These are phyloP conservation scores for Aspergillus funiculosus DNA, from an alignment of 495 filamentous ascomycete genomes.

Conservation along the genomic window DNA sequence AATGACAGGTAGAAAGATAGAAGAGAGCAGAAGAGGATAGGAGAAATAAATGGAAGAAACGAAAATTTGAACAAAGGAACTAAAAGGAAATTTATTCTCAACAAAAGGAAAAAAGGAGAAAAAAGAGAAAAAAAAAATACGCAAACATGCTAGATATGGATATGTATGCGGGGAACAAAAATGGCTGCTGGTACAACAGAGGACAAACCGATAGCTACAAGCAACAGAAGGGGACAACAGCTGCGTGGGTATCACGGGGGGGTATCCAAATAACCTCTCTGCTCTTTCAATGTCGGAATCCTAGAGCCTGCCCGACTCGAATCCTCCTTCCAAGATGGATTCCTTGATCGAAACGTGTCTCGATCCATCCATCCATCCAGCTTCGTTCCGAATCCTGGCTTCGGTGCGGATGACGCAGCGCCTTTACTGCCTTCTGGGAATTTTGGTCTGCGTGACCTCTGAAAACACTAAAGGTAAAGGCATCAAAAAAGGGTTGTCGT, in stretches of 20 bases:
- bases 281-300: constrained; percentile 29
- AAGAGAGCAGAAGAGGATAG: constrained; percentile 13
- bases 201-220: constrained; percentile 34
- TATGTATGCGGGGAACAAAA: constrained; percentile 22
- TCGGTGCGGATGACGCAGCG: constrained; percentile 6
- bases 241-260: constrained; percentile 43
- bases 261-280: constrained; percentile 42
- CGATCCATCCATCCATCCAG: constrained; percentile 16
- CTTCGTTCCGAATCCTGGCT: constrained; percentile 10
- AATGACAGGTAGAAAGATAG: constrained; percentile 33
- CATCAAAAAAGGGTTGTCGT: constrained; percentile 14
- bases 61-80: constrained; percentile 28
- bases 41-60: constrained; percentile 16
- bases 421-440: constrained; percentile 13
- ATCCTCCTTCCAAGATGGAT: constrained; percentile 23
- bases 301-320: constrained; percentile 21
- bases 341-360: constrained; percentile 14
- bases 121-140: constrained; percentile 13
- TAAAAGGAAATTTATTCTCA: constrained; percentile 31
- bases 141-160: constrained; percentile 33
- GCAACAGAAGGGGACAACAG: constrained; percentile 38
- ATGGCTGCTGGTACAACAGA: constrained; percentile 25
- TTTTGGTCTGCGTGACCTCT: constrained; percentile 8
- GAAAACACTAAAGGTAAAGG: constrained; percentile 11
- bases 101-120: constrained; percentile 17